A percentile compares a stretch with the other conserved stretches of the same genome.
phyloP scores from a whole-genome alignment of 345 rosid species.

The Linum usitatissimum region DNA sequence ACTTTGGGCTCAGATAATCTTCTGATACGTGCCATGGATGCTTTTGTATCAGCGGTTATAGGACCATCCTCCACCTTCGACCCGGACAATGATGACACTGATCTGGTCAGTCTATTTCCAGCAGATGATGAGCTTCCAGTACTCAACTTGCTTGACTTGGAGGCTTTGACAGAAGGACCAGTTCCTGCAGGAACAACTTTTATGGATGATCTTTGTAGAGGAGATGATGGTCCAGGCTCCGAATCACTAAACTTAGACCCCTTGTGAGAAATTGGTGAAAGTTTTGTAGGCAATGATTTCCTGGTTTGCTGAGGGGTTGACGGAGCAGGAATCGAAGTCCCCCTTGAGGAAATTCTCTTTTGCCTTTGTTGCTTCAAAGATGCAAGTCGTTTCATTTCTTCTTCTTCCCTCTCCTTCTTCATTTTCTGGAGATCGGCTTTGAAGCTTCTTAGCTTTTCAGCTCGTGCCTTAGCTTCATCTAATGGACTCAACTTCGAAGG shows the following conservation, averaged over 20 bases:
- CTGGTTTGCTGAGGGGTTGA: slow-evolving; percentile 37
- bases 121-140: slow-evolving; percentile 33
- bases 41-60: slow-evolving; percentile 41
- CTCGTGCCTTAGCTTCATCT: slow-evolving; percentile 93
- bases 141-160: slow-evolving; percentile 45
- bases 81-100: slow-evolving; percentile 53
- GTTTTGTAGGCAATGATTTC: slow-evolving; percentile 45
- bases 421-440: slow-evolving; percentile 94
- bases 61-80: slow-evolving; percentile 39
- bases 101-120: slow-evolving; percentile 42
- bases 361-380: slow-evolving; percentile 72
- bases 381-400: slow-evolving; percentile 62
- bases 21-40: slow-evolving; percentile 55
- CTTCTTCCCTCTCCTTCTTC: slow-evolving; percentile 93
- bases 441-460: slow-evolving; percentile 74
- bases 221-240: slow-evolving; percentile 62
- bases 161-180: slow-evolving; percentile 33
- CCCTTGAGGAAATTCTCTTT: slow-evolving; percentile 76
- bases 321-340: slow-evolving; percentile 38
- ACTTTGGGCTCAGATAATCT: slow-evolving; percentile 74
- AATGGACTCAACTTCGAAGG: slow-evolving; percentile 71
- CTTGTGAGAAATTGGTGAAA: slow-evolving; percentile 52
- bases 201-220: slow-evolving; percentile 46
- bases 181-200: slow-evolving; percentile 41
- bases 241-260: slow-evolving; percentile 76